Conservation (phyloP, 371 early-diverging fungal species). For the Sporodiniella umbellata region DNA sequence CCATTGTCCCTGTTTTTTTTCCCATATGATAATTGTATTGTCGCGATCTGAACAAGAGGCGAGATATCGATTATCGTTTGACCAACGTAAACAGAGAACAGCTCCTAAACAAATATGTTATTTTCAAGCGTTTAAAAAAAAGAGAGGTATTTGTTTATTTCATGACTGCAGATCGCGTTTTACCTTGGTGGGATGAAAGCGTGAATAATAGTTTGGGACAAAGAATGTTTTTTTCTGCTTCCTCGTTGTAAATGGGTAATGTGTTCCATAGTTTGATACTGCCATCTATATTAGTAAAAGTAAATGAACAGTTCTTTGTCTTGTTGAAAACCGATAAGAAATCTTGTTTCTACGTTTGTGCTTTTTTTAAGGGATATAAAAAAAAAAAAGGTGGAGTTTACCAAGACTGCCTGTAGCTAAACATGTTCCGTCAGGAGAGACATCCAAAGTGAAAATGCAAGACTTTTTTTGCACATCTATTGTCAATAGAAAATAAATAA, state of each 20-base stretch:
- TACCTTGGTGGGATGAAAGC: conserved; percentile 81
- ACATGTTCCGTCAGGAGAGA: conserved; percentile 78
- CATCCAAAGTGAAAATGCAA: conserved; percentile 85
- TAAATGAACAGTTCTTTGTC: no score
- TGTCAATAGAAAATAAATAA: neutral
- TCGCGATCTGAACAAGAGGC: conserved; percentile 89
- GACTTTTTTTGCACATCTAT: conserved; percentile 40
- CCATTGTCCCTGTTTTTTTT: conserved; percentile 61
- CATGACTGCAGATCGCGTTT: no score
- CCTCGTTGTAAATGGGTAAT: conserved; percentile 57
- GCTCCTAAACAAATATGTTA: conserved; percentile 48
- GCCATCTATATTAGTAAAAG: conserved; percentile 70
- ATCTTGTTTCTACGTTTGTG: neutral
- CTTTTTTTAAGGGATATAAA: no score
- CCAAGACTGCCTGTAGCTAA: conserved; percentile 88
- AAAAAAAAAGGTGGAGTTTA: no score
- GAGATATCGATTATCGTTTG: conserved; percentile 72
- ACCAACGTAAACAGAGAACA: conserved; percentile 90
- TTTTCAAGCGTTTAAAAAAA: no score
- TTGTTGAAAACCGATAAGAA: neutral
- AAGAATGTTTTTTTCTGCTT: conserved; percentile 47
- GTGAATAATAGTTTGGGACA: conserved; percentile 75
- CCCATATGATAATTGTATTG: conserved; percentile 90
- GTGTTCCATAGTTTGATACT: conserved; percentile 86
- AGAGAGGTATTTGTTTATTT: neutral